Evolutionary conservation across 495 filamentous ascomycete genomes (phyloP), one percentile per base, ranked within the genome.

Genomic region (Xylaria intraflava): DNA sequence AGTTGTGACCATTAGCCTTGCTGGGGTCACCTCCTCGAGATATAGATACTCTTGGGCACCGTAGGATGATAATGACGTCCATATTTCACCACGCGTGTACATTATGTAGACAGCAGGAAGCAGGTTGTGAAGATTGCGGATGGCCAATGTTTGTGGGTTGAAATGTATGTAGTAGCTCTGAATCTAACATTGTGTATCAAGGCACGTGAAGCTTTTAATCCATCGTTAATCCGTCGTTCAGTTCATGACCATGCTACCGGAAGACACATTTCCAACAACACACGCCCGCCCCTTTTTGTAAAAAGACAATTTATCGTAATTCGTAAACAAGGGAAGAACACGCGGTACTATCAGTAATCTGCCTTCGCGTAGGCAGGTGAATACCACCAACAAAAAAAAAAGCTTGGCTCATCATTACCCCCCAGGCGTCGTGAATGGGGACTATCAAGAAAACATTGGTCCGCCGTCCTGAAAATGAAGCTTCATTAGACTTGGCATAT

Each of bases 181-280:
- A 51, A 57, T 66, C 64, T 66, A 66, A 64, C 62, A 62, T 57
- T 64, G 59, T 68, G 62, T 65, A 64, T 65, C 58, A 64, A 51
- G 44, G 30, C 38, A 59, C 55, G 51, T 59, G 57, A 56, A 57
- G 59, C 59, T 65, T 65, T 69, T 70, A 41, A 26, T 46, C 51
- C 51, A 26, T 53, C 31, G 35, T 43, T 66, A 62, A 59, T 62
- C 55, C 61, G 58, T 62, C 60, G 58, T 61, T 57, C 55, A 62
- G 66, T 57, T 70, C 65, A 60, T 69, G 58, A 65, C 68, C 60
- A 66, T 69, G 69, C 69, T 65, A 69, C 69, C 62, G 64, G 60
- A 64, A 61, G n/a, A n/a, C n/a, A 67, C 62, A 65, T 61, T 61
- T 65, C 64, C 65, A 66, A 65, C 64, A 64, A 53, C 51, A 53